phyloP scores from a whole-genome alignment of 2,329 filamentous ascomycete species.

The Penicillium hordei region DNA sequence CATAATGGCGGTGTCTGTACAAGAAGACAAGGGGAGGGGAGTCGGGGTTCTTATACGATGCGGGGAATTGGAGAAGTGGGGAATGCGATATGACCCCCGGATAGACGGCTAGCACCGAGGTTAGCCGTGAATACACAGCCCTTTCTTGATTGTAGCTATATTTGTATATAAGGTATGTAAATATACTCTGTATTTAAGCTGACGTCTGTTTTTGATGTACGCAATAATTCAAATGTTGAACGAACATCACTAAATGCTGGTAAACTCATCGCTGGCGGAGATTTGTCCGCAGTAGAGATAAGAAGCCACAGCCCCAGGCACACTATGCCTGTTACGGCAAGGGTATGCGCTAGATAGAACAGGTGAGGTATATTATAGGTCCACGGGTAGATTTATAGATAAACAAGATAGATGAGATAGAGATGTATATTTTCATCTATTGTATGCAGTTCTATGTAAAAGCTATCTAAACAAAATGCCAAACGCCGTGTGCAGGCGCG shows the following conservation, averaged over 20 bases:
- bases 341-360: background rate
- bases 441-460: background rate
- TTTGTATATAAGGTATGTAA: background rate
- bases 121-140: background rate
- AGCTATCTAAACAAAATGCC: background rate
- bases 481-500: conserved; percentile 3
- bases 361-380: background rate
- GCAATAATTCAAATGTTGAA: background rate
- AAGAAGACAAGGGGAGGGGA: conserved; percentile 8
- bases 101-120: background rate
- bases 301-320: background rate
- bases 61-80: conserved; percentile 22
- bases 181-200: background rate
- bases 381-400: background rate
- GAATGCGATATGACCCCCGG: conserved; percentile 16
- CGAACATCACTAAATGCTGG: too few species aligned
- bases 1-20: conserved; percentile 31
- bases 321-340: background rate
- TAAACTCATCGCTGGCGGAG: background rate
- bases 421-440: background rate
- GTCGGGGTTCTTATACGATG: conserved; percentile 13
- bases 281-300: background rate
- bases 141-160: background rate
- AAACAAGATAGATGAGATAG: background rate
- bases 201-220: too few species aligned